Conservation (phyloP, 2,329 filamentous ascomycete genomes). For the Gremmenia infestans region DNA sequence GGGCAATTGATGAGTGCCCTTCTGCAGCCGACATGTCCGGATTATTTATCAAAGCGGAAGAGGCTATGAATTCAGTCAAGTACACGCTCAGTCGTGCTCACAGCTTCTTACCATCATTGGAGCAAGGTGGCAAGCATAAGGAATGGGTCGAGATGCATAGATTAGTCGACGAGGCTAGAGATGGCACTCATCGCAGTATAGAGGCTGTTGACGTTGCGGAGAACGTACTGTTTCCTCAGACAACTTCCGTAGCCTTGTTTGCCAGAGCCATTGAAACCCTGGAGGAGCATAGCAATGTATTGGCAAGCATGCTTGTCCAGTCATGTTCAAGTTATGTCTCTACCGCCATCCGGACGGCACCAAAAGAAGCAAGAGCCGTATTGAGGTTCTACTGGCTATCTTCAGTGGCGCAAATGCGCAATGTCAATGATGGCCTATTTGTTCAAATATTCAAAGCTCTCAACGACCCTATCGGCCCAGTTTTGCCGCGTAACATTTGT, state of each 20-base stretch:
- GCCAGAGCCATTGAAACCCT: slow-evolving; percentile 11
- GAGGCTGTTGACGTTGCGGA: slow-evolving; percentile 2
- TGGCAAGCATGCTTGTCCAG: slow-evolving; percentile 1
- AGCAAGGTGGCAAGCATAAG: neutral
- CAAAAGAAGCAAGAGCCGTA: neutral
- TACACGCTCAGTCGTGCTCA: neutral
- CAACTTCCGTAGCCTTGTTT: slow-evolving; percentile 11
- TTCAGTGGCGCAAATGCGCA: slow-evolving; percentile 12
- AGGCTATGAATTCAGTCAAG: neutral
- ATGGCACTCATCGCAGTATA: neutral
- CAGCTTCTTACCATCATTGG: neutral
- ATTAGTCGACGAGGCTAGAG: neutral
- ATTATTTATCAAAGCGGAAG: neutral
- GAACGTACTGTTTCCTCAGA: neutral
- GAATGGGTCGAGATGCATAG: neutral
- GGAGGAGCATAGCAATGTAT: neutral
- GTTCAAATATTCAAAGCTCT: neutral
- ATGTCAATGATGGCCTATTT: slow-evolving; percentile 7
- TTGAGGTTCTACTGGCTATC: slow-evolving; percentile 16
- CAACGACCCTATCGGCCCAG: neutral
- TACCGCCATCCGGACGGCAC: neutral
- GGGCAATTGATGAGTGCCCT: slow-evolving; percentile 1
- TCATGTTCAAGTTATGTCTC: slow-evolving; percentile 4
- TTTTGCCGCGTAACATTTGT: neutral
- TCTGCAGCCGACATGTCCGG: neutral